These are phyloP conservation scores for Trichosporon coremiiforme DNA, from an alignment of 1,284 basidiomycete species.

Conservation along the genomic window DNA sequence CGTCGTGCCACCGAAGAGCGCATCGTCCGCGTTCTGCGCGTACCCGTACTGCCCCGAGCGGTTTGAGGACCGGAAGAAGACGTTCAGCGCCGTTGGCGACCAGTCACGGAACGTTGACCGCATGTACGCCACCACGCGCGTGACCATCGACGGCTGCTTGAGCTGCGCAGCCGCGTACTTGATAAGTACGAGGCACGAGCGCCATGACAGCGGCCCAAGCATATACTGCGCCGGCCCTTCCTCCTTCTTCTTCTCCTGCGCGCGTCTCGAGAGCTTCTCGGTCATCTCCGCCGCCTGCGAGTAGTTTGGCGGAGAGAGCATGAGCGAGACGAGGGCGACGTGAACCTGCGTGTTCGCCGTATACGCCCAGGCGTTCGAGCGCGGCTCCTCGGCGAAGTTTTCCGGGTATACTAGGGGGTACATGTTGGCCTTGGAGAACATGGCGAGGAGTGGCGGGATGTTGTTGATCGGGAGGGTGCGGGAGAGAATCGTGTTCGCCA, in stretches of 20 bases:
- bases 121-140: constrained; percentile 43
- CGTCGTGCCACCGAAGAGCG: constrained; percentile 18
- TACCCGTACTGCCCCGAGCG: constrained; percentile 16
- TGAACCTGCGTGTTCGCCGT: constrained; percentile 54
- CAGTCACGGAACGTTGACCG: constrained; percentile 25
- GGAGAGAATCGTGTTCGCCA: constrained; percentile 54
- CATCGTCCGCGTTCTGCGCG: constrained; percentile 23
- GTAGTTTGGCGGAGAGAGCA: constrained; percentile 51
- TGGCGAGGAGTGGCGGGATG: constrained; percentile 41
- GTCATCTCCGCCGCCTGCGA: constrained; percentile 29
- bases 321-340: constrained; percentile 51
- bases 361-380: constrained; percentile 44
- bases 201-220: constrained; percentile 43
- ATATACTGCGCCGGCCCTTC: constrained; percentile 37
- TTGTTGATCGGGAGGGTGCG: constrained; percentile 52
- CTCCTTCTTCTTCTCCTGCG: neutral
- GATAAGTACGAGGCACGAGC: constrained; percentile 44
- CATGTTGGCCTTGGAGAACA: constrained; percentile 40
- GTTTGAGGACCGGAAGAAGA: constrained; percentile 35
- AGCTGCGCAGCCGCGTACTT: constrained; percentile 42
- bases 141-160: constrained; percentile 34
- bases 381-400: constrained; percentile 30
- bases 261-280: constrained; percentile 11
- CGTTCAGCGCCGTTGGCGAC: constrained; percentile 28
- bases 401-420: constrained; percentile 51